A percentile compares a stretch with the other conserved stretches of the same genome.
These are phyloP conservation scores for Auriculariales sp. DNA, from an alignment of 768 basidiomycete species.

Conservation along the genomic window DNA sequence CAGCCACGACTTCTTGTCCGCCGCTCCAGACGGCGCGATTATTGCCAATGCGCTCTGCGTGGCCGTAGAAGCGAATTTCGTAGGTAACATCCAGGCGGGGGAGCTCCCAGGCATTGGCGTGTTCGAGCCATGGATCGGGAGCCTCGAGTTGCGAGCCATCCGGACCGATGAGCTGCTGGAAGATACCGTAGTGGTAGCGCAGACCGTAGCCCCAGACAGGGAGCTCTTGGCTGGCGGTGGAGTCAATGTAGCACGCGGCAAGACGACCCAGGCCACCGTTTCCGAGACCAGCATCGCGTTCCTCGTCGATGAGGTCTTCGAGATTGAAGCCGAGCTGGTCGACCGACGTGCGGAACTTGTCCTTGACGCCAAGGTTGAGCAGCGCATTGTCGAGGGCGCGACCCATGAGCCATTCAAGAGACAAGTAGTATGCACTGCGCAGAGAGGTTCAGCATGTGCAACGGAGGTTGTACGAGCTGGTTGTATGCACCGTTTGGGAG, in stretches of 20 bases:
- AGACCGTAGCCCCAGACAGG: constrained; percentile 95
- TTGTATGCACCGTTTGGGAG: not conserved
- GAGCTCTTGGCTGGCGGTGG: constrained; percentile 76
- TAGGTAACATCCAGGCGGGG: constrained; percentile 73
- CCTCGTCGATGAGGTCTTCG: constrained; percentile 75
- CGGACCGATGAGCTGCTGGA: constrained; percentile 80
- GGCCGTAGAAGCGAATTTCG: constrained; percentile 81
- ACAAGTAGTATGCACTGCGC: constrained; percentile 87
- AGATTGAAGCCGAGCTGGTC: constrained; percentile 76
- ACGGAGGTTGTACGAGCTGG: not conserved
- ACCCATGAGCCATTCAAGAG: constrained; percentile 85
- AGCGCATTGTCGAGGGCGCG: constrained; percentile 59
- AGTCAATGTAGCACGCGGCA: constrained; percentile 94
- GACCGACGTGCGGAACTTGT: constrained; percentile 52
- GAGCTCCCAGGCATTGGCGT: constrained; percentile 83
- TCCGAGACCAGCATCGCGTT: constrained; percentile 88
- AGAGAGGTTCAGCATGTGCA: not conserved
- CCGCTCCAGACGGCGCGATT: constrained; percentile 66
- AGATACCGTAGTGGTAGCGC: constrained; percentile 90
- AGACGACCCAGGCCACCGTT: constrained; percentile 93
- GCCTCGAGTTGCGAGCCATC: constrained; percentile 74
- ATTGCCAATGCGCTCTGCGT: constrained; percentile 51
- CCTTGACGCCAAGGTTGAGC: constrained; percentile 78
- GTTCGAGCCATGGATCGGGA: constrained; percentile 84
- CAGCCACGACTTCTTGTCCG: constrained; percentile 85